Base-by-base conservation (phyloP, 2,329 filamentous ascomycete species). In the Zymoseptoria ardabiliae region DNA sequence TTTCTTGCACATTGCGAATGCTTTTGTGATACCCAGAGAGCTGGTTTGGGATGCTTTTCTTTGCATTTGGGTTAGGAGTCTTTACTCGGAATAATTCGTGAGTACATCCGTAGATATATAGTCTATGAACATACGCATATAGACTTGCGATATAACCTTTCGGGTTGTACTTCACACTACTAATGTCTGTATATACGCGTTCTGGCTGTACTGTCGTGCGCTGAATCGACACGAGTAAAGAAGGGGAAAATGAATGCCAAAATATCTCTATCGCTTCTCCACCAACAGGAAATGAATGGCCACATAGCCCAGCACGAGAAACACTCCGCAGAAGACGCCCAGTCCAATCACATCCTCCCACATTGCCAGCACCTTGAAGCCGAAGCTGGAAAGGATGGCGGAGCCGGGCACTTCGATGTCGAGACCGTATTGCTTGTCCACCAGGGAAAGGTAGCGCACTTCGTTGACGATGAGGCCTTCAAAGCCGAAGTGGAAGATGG, bases 401-500 rank as follows among this genome's bases (percentile, higher is more conserved):
- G 93, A 91, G 35, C 94, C 94, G 0, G 94, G 94, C 0, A 99
- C 91, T 56, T 94, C 93, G 63, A 99, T 99, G 70, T 97, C 91
- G 4, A 99, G 83, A 5, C 94, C 94, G 61, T 96, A 97, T 75
- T 97, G 95, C 74, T 94, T 88, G 73, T 99, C 94, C 50, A 95
- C 85, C 23, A 99, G 82, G 0, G 89, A 93, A 50, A 99, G 80
- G 69, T 91, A 90, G 23, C 91, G 86, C 53, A 97, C 95, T 77
- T 99, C 94, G 71, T 97, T 99, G 68, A 99, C 94, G 63, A 97
- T 96, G 13, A 99, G 82, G 1, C 90, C 89, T 79, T 99, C 94
- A 68, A 97, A 97, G 4, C 88, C 93, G 71, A 96, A 99, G 73
- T 99, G 94, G 82, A 99, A 99, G 63, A 99, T 99, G 1, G 92